These are phyloP conservation scores for Chytriomyces hyalinus DNA, from an alignment of 192 early-diverging fungal genomes.

Conservation along the genomic window DNA sequence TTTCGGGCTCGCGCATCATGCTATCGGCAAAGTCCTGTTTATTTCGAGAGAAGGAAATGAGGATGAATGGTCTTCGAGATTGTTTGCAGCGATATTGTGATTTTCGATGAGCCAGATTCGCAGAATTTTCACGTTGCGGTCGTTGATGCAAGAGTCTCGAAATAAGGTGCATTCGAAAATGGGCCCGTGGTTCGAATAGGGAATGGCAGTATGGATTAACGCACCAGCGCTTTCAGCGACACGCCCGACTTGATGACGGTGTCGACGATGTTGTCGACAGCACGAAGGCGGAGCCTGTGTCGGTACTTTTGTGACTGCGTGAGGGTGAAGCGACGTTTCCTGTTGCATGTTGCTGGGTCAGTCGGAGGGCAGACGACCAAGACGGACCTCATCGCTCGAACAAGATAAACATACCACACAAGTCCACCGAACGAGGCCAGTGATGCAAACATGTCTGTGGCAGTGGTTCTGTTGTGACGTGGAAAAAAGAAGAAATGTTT, in stretches of 20 bases:
- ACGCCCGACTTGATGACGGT: conserved; percentile 53
- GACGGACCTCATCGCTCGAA: not conserved
- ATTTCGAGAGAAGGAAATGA: not conserved
- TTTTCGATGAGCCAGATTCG: not conserved
- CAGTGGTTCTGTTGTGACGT: too few relatives aligned
- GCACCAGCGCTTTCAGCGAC: conserved; percentile 50
- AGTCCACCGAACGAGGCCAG: conserved; percentile 23
- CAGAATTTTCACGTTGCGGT: too few relatives aligned
- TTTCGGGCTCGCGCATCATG: conserved; percentile 47
- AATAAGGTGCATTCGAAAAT: not conserved
- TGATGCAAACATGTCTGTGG: conserved; percentile 28
- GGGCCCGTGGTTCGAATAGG: not conserved
- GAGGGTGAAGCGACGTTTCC: conserved; percentile 56
- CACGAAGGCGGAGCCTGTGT: conserved; percentile 50
- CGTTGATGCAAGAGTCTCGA: not conserved
- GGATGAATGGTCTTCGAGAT: not conserved
- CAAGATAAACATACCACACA: conserved; percentile 12
- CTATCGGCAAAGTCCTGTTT: conserved; percentile 46
- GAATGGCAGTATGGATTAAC: not conserved
- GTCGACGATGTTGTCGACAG: conserved; percentile 56
- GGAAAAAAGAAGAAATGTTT: too few relatives aligned
- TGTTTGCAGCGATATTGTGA: not conserved
- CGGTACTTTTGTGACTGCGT: conserved; percentile 57
- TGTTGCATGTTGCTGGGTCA: conserved; percentile 14
- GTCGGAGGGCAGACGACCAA: not conserved